Evolutionary conservation across 208 protist genomes (phyloP).

Genomic region (Trypanosomatidae sp.): DNA sequence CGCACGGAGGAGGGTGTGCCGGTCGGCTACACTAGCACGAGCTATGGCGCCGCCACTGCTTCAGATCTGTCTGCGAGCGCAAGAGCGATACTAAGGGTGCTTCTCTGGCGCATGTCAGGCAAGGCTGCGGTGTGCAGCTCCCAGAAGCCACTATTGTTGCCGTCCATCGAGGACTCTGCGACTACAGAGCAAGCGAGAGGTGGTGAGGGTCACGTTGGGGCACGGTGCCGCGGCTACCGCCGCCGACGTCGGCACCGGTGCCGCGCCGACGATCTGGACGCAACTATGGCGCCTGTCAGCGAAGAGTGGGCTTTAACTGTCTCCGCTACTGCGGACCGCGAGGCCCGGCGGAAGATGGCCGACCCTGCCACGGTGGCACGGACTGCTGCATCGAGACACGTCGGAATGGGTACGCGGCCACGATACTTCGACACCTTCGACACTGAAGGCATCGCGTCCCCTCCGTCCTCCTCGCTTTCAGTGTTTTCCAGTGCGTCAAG

Average conservation of each 20-base stretch:
- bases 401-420: neutral
- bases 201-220: neutral
- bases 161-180: neutral
- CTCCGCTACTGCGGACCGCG: neutral
- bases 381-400: neutral
- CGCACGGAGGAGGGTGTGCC: conserved; percentile 4
- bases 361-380: neutral
- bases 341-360: neutral
- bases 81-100: conserved; percentile 20
- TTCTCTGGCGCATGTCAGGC: conserved; percentile 7
- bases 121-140: neutral
- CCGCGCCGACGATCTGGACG: neutral
- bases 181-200: neutral
- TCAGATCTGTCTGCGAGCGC: conserved; percentile 5
- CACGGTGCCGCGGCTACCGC: neutral
- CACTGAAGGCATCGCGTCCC: neutral
- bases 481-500: neutral
- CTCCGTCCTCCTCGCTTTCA: neutral
- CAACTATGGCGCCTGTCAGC: neutral
- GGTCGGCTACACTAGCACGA: neutral
- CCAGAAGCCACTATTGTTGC: neutral
- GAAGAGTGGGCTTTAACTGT: neutral
- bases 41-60: neutral
- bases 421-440: neutral
- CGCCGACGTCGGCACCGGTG: neutral